Evolutionary conservation across 495 filamentous ascomycete genomes (phyloP).

Genomic region (Neurospora hispaniola): DNA sequence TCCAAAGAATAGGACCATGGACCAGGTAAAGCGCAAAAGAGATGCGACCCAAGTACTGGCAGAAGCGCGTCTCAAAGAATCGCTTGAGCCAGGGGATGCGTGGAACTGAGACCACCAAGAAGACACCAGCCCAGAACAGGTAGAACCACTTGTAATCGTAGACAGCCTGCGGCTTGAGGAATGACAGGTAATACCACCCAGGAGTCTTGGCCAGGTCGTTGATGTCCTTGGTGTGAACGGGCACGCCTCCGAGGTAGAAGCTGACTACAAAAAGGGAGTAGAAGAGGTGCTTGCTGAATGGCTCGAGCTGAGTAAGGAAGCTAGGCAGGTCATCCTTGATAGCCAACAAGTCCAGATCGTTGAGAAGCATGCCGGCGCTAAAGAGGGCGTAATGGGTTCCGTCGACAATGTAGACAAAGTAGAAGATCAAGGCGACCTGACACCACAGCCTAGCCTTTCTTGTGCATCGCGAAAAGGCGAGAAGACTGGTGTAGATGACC

Average conservation of each 20-base stretch:
- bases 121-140: slow-evolving; percentile 40
- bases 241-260: slow-evolving; percentile 37
- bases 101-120: slow-evolving; percentile 45
- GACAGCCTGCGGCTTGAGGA: slow-evolving; percentile 40
- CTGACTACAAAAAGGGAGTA: slow-evolving; percentile 33
- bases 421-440: slow-evolving; percentile 22
- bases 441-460: slow-evolving; percentile 24
- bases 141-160: slow-evolving; percentile 40
- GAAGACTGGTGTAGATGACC: slow-evolving; percentile 35
- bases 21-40: slow-evolving; percentile 57
- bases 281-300: slow-evolving; percentile 33
- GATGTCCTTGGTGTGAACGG: slow-evolving; percentile 25
- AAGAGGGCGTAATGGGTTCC: slow-evolving; percentile 35
- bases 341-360: slow-evolving; percentile 37
- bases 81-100: slow-evolving; percentile 33
- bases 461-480: slow-evolving; percentile 28
- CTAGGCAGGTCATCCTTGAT: slow-evolving; percentile 29
- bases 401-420: slow-evolving; percentile 39
- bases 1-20: slow-evolving; percentile 47
- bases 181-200: slow-evolving; percentile 37
- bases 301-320: slow-evolving; percentile 25
- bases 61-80: slow-evolving; percentile 47
- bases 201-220: slow-evolving; percentile 24
- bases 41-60: slow-evolving; percentile 54
- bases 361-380: slow-evolving; percentile 35